These are phyloP conservation scores for Leucoagaricus sp. DNA, from an alignment of 1,284 basidiomycete genomes.

Conservation along the genomic window DNA sequence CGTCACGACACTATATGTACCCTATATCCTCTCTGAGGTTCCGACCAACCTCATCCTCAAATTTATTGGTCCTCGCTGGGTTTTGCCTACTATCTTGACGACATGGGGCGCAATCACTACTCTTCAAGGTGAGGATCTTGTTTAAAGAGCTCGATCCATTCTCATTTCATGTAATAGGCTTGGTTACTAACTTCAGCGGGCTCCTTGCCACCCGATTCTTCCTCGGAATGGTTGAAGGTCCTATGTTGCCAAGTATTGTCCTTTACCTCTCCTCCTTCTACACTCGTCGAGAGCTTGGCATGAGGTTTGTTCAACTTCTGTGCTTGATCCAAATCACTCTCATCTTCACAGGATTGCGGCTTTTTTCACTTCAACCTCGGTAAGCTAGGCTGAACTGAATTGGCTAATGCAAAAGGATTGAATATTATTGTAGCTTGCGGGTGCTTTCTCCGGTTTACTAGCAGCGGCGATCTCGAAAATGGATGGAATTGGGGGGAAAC, in stretches of 20 bases:
- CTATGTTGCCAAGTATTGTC: slow-evolving; percentile 54
- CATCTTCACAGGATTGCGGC: slow-evolving; percentile 27
- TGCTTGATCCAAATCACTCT: background rate
- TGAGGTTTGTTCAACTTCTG: slow-evolving; percentile 37
- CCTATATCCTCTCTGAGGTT: slow-evolving; percentile 56
- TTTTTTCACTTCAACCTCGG: slow-evolving; percentile 53
- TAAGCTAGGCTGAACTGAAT: slow-evolving; percentile 21
- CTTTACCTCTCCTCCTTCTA: slow-evolving; percentile 57
- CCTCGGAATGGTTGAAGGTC: slow-evolving; percentile 57
- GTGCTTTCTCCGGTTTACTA: slow-evolving; percentile 65
- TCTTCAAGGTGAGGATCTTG: slow-evolving; percentile 42
- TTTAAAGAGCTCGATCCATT: background rate
- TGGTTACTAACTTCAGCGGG: slow-evolving; percentile 50
- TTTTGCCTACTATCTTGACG: slow-evolving; percentile 51
- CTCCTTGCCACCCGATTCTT: slow-evolving; percentile 56
- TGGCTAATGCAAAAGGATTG: background rate
- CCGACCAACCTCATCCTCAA: slow-evolving; percentile 54
- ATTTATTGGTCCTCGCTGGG: slow-evolving; percentile 49
- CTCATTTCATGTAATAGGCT: slow-evolving; percentile 37
- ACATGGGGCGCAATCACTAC: slow-evolving; percentile 53
- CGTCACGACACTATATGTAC: slow-evolving; percentile 52
- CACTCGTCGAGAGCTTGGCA: slow-evolving; percentile 50
- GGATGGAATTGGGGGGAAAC: slow-evolving; percentile 44
- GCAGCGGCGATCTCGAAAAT: slow-evolving; percentile 52
- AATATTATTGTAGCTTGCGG: slow-evolving; percentile 31